Percentiles rank a stretch among this genome's conserved stretches.
Conservation (phyloP, 225 moss, liverwort and hornwort genomes). For the Bryoerythrophyllum caledonicum region DNA sequence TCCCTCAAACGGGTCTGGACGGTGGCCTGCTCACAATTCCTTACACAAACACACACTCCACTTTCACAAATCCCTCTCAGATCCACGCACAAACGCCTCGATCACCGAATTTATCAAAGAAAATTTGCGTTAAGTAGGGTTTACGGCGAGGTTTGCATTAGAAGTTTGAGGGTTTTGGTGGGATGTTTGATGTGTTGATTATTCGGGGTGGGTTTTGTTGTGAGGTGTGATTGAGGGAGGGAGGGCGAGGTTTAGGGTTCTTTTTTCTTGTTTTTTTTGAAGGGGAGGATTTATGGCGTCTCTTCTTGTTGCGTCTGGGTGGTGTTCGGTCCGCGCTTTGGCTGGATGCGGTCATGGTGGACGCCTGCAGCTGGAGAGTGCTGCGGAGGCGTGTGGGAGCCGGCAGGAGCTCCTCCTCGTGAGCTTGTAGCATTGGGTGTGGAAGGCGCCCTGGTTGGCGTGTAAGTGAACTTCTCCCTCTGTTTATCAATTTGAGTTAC, state of each 20-base stretch:
- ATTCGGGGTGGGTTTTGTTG: no score
- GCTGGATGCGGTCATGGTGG: conserved; percentile 40
- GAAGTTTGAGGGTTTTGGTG: not conserved
- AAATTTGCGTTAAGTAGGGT: no score
- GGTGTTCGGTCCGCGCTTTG: conserved; percentile 11
- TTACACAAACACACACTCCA: no score
- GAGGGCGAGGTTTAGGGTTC: conserved; percentile 6
- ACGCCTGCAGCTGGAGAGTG: conserved; percentile 11
- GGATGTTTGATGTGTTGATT: conserved; percentile 16
- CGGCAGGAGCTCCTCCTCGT: conserved; percentile 30
- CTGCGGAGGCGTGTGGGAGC: conserved; percentile 26
- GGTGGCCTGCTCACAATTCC: no score
- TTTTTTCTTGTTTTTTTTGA: not conserved
- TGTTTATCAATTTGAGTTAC: not conserved
- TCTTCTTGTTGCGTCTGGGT: conserved; percentile 19
- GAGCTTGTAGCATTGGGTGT: conserved; percentile 60
- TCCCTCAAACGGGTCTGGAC: no score
- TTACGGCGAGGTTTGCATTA: conserved; percentile 3
- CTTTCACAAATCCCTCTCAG: no score
- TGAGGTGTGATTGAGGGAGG: not conserved
- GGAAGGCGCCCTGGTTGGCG: conserved; percentile 58
- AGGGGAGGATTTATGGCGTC: conserved; percentile 39
- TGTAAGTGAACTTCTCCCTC: conserved; percentile 33
- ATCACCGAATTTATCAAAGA: no score
- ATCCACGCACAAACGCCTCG: no score